phyloP scores from a whole-genome alignment of 257 asterid genomes.

The Solanum verrucosum region DNA sequence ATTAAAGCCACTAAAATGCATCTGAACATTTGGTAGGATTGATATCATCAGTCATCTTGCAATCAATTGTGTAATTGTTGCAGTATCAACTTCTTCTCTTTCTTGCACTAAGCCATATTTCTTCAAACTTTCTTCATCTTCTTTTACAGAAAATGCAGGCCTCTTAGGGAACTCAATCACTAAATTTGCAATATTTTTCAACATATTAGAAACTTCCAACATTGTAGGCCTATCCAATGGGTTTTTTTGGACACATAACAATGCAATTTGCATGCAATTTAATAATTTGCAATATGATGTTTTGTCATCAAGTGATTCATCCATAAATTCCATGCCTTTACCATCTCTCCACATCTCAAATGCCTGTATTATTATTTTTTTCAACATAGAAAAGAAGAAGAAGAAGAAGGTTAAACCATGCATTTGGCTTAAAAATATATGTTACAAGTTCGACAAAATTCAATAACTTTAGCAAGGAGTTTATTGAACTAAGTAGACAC shows the following conservation, averaged over 20 bases:
- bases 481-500: too few relatives aligned
- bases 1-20: too few relatives aligned
- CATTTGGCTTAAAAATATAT: not conserved
- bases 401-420: not conserved
- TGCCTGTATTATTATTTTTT: conserved; percentile 7
- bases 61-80: not conserved
- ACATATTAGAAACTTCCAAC: conserved; percentile 25
- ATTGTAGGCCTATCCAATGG: conserved; percentile 20
- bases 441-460: too few relatives aligned
- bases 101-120: not conserved
- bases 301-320: conserved; percentile 14
- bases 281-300: conserved; percentile 9
- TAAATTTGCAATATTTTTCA: conserved; percentile 4
- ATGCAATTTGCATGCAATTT: conserved; percentile 23
- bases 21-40: too few relatives aligned
- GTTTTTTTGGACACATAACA: conserved; percentile 27
- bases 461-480: too few relatives aligned
- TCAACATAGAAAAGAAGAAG: not conserved
- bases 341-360: conserved; percentile 17
- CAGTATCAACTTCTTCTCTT: not conserved
- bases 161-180: not conserved
- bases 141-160: conserved; percentile 16
- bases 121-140: not conserved
- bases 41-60: not conserved
- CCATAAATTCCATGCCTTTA: conserved; percentile 14